These are phyloP conservation scores for Lodderomyces beijingensis DNA, from an alignment of 1,139 yeast genomes.

Conservation along the genomic window DNA sequence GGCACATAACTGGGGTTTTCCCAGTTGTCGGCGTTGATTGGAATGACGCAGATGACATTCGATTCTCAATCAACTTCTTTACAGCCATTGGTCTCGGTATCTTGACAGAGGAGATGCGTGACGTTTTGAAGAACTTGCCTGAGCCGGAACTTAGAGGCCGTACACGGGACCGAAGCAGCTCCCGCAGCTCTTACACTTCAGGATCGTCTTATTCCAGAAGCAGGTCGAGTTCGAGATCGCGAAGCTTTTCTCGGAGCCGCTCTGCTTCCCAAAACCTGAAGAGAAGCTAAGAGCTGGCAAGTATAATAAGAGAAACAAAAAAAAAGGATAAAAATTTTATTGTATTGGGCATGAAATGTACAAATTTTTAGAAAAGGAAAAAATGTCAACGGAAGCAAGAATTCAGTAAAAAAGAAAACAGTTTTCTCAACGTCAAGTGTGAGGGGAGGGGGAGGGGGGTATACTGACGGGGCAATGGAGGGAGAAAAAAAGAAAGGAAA, in stretches of 20 bases:
- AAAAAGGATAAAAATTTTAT: no score
- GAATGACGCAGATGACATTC: constrained; percentile 51
- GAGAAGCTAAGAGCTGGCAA: no score
- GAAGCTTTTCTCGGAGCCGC: constrained; percentile 5
- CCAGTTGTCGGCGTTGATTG: constrained; percentile 38
- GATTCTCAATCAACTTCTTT: constrained; percentile 85
- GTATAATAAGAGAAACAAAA: no score
- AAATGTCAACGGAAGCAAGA: no score
- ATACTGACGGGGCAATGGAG: no score
- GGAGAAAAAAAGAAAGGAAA: no score
- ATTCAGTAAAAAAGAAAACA: no score
- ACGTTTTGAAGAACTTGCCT: constrained; percentile 29
- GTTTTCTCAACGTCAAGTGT: background rate
- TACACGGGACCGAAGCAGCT: constrained; percentile 18
- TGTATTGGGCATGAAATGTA: no score
- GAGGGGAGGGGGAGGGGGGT: no score
- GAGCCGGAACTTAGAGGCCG: constrained; percentile 13
- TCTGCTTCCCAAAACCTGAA: no score
- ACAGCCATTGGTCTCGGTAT: constrained; percentile 90
- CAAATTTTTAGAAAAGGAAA: no score
- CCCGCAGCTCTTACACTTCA: constrained; percentile 8
- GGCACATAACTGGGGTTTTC: constrained; percentile 47
- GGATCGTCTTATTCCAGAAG: constrained; percentile 3
- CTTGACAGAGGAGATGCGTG: constrained; percentile 79
- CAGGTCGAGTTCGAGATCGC: constrained; percentile 7